Base-by-base conservation (phyloP, 2,329 filamentous ascomycete genomes). In the Neofusicoccum sp. region DNA sequence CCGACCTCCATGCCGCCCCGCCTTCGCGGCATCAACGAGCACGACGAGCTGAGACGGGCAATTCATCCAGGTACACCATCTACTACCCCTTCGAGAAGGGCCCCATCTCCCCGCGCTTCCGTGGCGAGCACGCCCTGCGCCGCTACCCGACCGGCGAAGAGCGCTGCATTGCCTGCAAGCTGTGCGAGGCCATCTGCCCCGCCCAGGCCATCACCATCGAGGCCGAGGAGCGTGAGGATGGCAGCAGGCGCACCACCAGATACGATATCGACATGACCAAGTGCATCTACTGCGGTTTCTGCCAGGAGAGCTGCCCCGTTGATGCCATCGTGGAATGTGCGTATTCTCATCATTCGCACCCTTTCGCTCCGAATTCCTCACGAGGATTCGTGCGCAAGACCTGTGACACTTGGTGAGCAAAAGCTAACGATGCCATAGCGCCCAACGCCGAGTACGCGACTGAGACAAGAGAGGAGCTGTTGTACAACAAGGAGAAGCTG, bases 201-300 rank as follows among this genome's bases (percentile, higher is more conserved):
- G 95, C 95, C 63, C 92, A 97, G 81, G 95, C 95, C 74, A 99
- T 99, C 79, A 99, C 95, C 60, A 99, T 99, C 73, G 95, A 99
- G 83, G 95, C 95, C 63, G 95, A 99, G 80, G 95, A 99, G 84
- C 93, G 95, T 76, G 92, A 91, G 74, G 95, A 99, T 74, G 95
- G 95, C 67, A 96, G 92, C 74, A 89, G 95, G 79, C 88, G 95
- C 76, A 99, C 95, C 58, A 97, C 94, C 65, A 89, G 94, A 77
- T 99, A 99, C 82, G 95, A 99, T 78, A 97, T 99, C 76, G 95
- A 99, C 81, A 99, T 99, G 95, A 98, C 95, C 74, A 99, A 99
- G 86, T 99, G 95, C 83, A 99, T 99, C 80, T 99, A 98, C 87
- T 98, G 95, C 79, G 95, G 95, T 58, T 96, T 96, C 83, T 98